A percentile compares a stretch with the other conserved stretches of the same genome.
These are phyloP conservation scores for Exobasidium cylindrosporum DNA, from an alignment of 1,284 basidiomycete species.

Conservation along the genomic window DNA sequence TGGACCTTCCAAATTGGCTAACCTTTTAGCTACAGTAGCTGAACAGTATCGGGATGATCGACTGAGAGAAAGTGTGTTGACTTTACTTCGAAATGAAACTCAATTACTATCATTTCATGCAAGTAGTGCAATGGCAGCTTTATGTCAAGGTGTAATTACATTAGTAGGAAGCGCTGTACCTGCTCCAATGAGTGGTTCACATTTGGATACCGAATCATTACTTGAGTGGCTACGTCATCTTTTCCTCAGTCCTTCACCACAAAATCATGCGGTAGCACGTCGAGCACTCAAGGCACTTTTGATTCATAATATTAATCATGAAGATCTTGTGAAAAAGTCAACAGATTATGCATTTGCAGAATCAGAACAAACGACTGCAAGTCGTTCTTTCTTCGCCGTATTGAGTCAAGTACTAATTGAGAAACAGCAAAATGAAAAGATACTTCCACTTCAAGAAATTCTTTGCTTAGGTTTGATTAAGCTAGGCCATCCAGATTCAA, in stretches of 20 bases:
- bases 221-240: conserved; percentile 59
- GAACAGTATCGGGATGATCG: conserved; percentile 59
- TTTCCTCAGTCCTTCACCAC: conserved; percentile 54
- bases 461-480: conserved; percentile 81
- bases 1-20: conserved; percentile 69
- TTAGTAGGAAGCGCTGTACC: conserved; percentile 70
- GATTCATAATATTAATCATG: conserved; percentile 64
- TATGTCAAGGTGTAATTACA: conserved; percentile 57
- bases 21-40: conserved; percentile 71
- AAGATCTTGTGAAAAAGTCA: conserved; percentile 68
- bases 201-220: conserved; percentile 57
- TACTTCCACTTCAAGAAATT: conserved; percentile 74
- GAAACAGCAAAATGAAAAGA: conserved; percentile 54
- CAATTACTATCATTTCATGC: conserved; percentile 68
- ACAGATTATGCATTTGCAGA: conserved; percentile 71
- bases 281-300: conserved; percentile 75
- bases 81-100: conserved; percentile 63
- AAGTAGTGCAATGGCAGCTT: conserved; percentile 69
- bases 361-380: conserved; percentile 57
- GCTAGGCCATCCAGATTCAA: conserved; percentile 70
- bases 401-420: conserved; percentile 72
- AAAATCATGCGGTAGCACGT: conserved; percentile 57
- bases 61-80: conserved; percentile 38
- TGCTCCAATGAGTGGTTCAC: conserved; percentile 71
- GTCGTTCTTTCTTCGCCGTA: conserved; percentile 70